Evolutionary conservation across 2,329 filamentous ascomycete species (phyloP).

Genomic region (Pseudogymnoascus sp.): DNA sequence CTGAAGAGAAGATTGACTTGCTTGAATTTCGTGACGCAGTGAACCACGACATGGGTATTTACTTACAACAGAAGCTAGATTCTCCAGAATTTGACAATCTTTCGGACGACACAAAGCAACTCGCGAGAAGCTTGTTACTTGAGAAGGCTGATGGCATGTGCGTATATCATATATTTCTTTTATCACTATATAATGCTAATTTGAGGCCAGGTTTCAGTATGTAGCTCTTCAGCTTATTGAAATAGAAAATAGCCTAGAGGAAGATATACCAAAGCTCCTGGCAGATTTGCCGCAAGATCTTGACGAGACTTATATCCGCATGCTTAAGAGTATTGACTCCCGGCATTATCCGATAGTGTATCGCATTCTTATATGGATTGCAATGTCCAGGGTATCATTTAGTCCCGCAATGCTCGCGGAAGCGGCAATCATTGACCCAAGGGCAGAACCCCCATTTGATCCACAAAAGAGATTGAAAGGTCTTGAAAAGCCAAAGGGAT

Average conservation of each 20-base stretch:
- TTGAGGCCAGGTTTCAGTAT: neutral
- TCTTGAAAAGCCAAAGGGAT: neutral
- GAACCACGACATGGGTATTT: neutral
- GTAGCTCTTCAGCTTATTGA: neutral
- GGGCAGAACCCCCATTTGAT: neutral
- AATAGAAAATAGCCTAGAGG: neutral
- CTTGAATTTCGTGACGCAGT: neutral
- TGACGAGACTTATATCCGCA: neutral
- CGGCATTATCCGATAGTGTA: neutral
- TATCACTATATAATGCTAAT: neutral
- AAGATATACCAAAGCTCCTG: neutral
- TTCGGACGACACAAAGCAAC: neutral
- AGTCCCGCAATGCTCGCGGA: neutral
- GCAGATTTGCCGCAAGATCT: neutral
- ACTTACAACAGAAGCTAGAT: neutral
- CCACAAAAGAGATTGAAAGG: neutral
- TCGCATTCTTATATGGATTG: neutral
- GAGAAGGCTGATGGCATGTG: slow-evolving; percentile 12
- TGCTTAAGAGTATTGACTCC: neutral
- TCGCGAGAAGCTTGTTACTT: neutral
- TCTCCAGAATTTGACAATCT: neutral
- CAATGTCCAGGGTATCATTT: neutral
- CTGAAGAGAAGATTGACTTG: neutral
- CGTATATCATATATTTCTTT: neutral
- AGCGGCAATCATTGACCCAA: neutral